phyloP scores from a whole-genome alignment of 495 filamentous ascomycete genomes.

The Aspergillus haitiensis region DNA sequence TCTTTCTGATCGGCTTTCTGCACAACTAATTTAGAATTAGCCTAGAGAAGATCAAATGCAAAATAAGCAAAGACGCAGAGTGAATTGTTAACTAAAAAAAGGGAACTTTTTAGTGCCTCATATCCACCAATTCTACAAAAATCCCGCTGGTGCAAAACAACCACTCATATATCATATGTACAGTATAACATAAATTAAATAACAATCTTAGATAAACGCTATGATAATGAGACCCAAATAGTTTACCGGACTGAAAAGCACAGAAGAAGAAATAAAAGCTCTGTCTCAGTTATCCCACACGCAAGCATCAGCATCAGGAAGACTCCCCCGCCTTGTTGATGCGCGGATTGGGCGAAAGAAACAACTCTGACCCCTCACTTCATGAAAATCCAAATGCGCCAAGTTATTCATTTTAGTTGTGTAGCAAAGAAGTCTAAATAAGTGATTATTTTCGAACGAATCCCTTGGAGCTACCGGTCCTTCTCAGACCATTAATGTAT shows the following conservation, averaged over 20 bases:
- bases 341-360: not conserved
- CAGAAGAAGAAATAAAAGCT: too few species aligned
- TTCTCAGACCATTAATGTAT: constrained; percentile 41
- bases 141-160: not conserved
- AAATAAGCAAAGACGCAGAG: not conserved
- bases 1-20: not conserved
- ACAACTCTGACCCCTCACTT: not conserved
- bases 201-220: too few species aligned
- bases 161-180: too few species aligned
- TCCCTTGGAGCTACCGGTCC: constrained; percentile 38
- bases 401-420: not conserved
- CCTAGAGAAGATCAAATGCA: not conserved
- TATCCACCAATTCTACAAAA: not conserved
- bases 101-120: not conserved
- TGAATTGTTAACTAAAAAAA: constrained; percentile 6
- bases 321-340: too few species aligned
- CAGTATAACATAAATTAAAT: too few species aligned
- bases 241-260: too few species aligned
- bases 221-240: too few species aligned
- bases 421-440: not conserved
- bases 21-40: not conserved
- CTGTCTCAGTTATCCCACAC: too few species aligned
- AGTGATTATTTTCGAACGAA: constrained; percentile 44
- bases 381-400: not conserved
- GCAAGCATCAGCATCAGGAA: too few species aligned